Percentiles rank a stretch among this genome's conserved stretches.
Evolutionary conservation across 2,329 filamentous ascomycete species (phyloP).

Genomic region (Aspergillus sp.): DNA sequence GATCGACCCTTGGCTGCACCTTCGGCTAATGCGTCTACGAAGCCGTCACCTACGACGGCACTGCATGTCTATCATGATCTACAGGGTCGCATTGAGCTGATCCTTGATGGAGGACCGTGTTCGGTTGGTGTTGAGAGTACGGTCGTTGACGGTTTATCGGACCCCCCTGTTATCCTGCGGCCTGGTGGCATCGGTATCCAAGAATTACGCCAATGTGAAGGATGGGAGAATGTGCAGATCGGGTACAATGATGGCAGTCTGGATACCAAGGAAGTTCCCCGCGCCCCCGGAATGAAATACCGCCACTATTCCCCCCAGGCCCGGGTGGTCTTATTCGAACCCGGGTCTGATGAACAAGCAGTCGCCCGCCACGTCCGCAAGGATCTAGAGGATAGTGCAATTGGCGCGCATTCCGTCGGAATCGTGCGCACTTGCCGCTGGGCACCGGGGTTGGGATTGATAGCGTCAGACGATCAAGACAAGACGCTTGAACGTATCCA

Average conservation of each 20-base stretch:
- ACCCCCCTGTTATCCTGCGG: constrained; percentile 71
- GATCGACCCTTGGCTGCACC: constrained; percentile 78
- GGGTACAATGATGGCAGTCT: constrained; percentile 72
- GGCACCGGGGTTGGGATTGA: constrained; percentile 23
- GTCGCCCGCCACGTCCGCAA: constrained; percentile 25
- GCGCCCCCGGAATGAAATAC: constrained; percentile 98
- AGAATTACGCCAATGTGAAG: constrained; percentile 61
- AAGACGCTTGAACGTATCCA: constrained; percentile 15
- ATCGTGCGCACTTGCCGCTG: constrained; percentile 34
- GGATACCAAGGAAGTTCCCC: constrained; percentile 56
- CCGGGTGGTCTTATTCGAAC: constrained; percentile 72
- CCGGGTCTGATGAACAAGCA: constrained; percentile 28
- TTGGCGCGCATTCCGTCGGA: constrained; percentile 26
- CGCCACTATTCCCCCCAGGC: constrained; percentile 94
- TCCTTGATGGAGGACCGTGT: constrained; percentile 82
- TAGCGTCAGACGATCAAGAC: constrained; percentile 14
- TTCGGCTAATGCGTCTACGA: constrained; percentile 89
- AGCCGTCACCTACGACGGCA: constrained; percentile 83
- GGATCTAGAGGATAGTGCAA: constrained; percentile 24
- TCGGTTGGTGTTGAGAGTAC: constrained; percentile 91
- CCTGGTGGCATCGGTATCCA: constrained; percentile 84
- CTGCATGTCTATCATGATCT: constrained; percentile 84
- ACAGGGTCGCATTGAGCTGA: constrained; percentile 69
- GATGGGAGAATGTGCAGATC: constrained; percentile 71
- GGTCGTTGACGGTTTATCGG: constrained; percentile 80